These are phyloP conservation scores for Ceratocystis harringtonii DNA, from an alignment of 2,329 filamentous ascomycete genomes.

Conservation along the genomic window DNA sequence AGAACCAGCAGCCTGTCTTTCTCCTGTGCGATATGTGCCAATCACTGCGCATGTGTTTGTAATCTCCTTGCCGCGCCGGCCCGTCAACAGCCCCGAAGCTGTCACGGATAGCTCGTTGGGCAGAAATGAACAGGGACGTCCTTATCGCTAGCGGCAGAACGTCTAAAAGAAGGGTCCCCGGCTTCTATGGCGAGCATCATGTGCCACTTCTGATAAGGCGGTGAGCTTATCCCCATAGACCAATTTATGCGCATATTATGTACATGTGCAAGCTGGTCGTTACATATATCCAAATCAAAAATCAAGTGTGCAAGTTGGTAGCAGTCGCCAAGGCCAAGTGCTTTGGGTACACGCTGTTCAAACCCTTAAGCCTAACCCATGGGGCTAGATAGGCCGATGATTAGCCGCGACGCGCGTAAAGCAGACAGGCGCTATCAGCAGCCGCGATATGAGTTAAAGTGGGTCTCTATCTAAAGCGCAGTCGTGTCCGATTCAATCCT, in stretches of 20 bases:
- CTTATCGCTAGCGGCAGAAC: not conserved
- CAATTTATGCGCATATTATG: not conserved
- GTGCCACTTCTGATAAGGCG: not conserved
- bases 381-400: not conserved
- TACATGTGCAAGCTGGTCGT: no score
- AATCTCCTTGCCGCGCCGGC: not conserved
- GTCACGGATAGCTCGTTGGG: not conserved
- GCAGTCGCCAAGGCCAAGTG: no score
- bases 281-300: no score
- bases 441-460: not conserved
- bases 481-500: slow-evolving; percentile 3
- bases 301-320: no score
- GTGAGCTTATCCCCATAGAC: not conserved
- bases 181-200: not conserved
- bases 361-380: no score
- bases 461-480: not conserved
- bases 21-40: not conserved
- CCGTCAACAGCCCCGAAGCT: not conserved
- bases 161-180: not conserved
- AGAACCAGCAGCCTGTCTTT: not conserved
- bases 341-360: no score
- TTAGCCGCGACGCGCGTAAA: not conserved
- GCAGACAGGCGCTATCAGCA: not conserved
- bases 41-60: not conserved
- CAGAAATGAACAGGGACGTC: not conserved